A percentile compares a stretch with the other conserved stretches of the same genome.
phyloP scores from a whole-genome alignment of 208 protist genomes.

The Trichomonas gallinae region DNA sequence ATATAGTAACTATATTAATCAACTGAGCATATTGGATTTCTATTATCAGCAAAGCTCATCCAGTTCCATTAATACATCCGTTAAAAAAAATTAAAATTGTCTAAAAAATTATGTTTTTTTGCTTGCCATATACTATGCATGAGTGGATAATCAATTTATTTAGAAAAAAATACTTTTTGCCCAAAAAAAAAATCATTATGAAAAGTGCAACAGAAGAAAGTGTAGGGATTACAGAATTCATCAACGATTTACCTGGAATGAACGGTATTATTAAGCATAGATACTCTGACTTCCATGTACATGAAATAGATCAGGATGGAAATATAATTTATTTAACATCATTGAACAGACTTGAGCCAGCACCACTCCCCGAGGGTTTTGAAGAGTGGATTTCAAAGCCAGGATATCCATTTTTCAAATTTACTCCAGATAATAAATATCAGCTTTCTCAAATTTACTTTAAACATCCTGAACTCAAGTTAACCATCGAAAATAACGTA shows the following conservation, averaged over 20 bases:
- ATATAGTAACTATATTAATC: too few relatives aligned
- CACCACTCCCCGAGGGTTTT: background rate
- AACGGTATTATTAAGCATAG: background rate
- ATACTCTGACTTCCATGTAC: slow-evolving; percentile 21
- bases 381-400: slow-evolving; percentile 7
- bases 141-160: too few relatives aligned
- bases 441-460: background rate
- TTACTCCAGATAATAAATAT: background rate
- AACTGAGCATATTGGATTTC: too few relatives aligned
- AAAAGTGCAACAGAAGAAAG: background rate
- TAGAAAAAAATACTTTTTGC: too few relatives aligned
- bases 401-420: background rate
- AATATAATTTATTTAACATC: background rate
- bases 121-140: too few relatives aligned
- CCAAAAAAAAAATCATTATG: background rate
- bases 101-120: too few relatives aligned
- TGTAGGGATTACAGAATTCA: background rate
- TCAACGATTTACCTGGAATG: background rate
- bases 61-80: too few relatives aligned
- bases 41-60: too few relatives aligned
- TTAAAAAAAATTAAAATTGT: too few relatives aligned
- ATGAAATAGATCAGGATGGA: slow-evolving; percentile 5
- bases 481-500: background rate
- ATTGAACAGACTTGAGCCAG: too few relatives aligned
- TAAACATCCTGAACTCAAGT: background rate